Base-by-base conservation (phyloP, 495 filamentous ascomycete species). In the Penicillium angulare region DNA sequence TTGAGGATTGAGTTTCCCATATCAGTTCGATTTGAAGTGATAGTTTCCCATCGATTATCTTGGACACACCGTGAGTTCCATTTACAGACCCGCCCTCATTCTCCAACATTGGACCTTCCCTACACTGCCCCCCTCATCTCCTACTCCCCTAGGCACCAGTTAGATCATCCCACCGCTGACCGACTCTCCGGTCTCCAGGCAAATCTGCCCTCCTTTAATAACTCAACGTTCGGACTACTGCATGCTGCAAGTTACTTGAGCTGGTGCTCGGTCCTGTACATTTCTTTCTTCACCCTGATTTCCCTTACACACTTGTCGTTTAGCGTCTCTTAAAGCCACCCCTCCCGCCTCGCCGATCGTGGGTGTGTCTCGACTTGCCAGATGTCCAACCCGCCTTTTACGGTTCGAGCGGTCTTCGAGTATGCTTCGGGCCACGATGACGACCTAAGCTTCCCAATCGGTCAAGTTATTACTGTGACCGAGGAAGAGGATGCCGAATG, bases 381-480 rank as follows among this genome's bases (percentile, higher is more conserved):
- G 66, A 95, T 93, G 89, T 77, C 87, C 65, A 75, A 68, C 57
- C 81, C 82, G 56, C 86, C 87, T 48, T 97, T 97, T 74, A 95
- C 87, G 69, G 93, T 97, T 73, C 93, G 89, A 79, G 89, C 92
- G 51, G 71, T 97, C 60, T 97, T 86, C 75, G 91, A 97, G 64
- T 98, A 97, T 71, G 73, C 75, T 60, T 97, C 95, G 52, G 76
- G 74, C 53, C 91, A 98, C 68, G 90, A 95, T 56, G 93, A 97
- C 70, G 93, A 98, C 73, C 87, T 98, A 46, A 84, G 80, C 59
- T 98, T 98, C 66, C 64, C 79, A 27, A 76, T 81, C 60, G 89
- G 91, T 50, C 91, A 97, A 70, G 81, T 97, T 59, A 89, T 98
- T 63, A 95, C 87, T 33, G 93, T 98, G 40, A 96, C 88, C 17